Conservation (phyloP, 129 eudicot genomes). For the Gnaphalium uliginosum region DNA sequence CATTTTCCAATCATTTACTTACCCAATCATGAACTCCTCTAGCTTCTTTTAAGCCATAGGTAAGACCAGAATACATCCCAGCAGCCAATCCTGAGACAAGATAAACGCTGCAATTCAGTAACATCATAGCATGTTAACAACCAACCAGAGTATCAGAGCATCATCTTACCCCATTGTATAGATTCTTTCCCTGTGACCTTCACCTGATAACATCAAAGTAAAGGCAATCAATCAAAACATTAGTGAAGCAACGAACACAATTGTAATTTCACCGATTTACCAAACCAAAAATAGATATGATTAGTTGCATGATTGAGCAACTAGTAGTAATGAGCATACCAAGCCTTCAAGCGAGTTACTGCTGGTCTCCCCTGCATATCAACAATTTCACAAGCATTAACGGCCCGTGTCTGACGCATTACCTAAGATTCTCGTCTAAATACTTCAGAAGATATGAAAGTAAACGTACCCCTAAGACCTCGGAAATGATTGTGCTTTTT, state of each 20-base stretch:
- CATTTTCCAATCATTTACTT: conserved; percentile 4
- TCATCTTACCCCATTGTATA: conserved; percentile 71
- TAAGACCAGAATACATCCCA: conserved; percentile 83
- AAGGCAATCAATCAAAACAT: background rate
- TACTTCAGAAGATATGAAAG: background rate
- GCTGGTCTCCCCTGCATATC: conserved; percentile 63
- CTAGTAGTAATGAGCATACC: conserved; percentile 39
- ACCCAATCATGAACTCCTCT: conserved; percentile 96
- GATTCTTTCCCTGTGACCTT: conserved; percentile 76
- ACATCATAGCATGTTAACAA: background rate
- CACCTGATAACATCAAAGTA: conserved; percentile 45
- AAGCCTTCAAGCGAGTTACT: conserved; percentile 59
- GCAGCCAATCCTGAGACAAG: conserved; percentile 62
- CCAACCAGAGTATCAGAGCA: background rate
- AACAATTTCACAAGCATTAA: background rate
- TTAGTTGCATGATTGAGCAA: background rate
- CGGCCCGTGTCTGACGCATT: background rate
- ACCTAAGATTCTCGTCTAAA: background rate
- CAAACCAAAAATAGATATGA: background rate
- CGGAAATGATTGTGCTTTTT: conserved; percentile 45
- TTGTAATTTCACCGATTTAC: background rate
- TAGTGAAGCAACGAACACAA: background rate
- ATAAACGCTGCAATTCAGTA: background rate
- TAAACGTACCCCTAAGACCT: conserved; percentile 57
- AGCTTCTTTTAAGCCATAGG: conserved; percentile 78